Percentiles rank a stretch among this genome's conserved stretches.
These are phyloP conservation scores for Teunomyces funiuensis DNA, from an alignment of 805 yeast genomes.

Conservation along the genomic window DNA sequence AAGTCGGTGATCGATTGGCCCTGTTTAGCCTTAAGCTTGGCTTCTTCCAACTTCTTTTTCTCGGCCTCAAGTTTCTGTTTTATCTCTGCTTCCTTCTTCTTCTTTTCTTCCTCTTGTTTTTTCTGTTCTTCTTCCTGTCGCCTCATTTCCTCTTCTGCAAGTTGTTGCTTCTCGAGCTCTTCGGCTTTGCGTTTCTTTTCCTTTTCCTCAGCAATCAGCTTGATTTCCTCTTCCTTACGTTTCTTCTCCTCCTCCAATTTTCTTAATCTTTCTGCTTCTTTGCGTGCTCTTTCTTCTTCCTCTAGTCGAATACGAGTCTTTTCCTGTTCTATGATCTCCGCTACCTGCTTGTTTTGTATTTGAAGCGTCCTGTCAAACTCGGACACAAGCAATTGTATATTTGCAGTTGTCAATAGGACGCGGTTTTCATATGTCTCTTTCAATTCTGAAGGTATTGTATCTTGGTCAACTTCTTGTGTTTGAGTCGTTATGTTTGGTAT, in stretches of 20 bases:
- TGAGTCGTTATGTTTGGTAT: not conserved
- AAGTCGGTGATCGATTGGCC: constrained; percentile 34
- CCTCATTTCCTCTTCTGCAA: constrained; percentile 11
- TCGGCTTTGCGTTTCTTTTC: constrained; percentile 9
- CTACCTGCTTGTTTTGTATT: constrained; percentile 14
- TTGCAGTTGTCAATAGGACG: not conserved
- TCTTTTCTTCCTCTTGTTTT: constrained; percentile 19
- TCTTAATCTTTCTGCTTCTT: constrained; percentile 16
- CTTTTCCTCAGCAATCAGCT: constrained; percentile 7
- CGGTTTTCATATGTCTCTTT: not conserved
- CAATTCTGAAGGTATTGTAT: not conserved
- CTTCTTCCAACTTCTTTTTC: constrained; percentile 4
- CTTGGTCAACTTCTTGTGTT: not conserved
- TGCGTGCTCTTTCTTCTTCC: constrained; percentile 9
- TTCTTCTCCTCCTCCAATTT: constrained; percentile 14
- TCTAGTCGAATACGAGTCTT: constrained; percentile 6
- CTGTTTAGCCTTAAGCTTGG: constrained; percentile 15
- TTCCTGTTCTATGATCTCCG: not conserved
- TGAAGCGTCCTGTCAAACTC: not conserved
- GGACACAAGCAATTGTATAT: not conserved
- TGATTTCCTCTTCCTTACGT: constrained; percentile 2
- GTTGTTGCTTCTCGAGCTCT: constrained; percentile 9
- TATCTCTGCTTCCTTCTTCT: constrained; percentile 10
- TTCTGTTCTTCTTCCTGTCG: constrained; percentile 17
- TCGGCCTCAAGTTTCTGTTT: constrained; percentile 5